These are phyloP conservation scores for Ramaria rubella DNA, from an alignment of 768 basidiomycete species.

Conservation along the genomic window DNA sequence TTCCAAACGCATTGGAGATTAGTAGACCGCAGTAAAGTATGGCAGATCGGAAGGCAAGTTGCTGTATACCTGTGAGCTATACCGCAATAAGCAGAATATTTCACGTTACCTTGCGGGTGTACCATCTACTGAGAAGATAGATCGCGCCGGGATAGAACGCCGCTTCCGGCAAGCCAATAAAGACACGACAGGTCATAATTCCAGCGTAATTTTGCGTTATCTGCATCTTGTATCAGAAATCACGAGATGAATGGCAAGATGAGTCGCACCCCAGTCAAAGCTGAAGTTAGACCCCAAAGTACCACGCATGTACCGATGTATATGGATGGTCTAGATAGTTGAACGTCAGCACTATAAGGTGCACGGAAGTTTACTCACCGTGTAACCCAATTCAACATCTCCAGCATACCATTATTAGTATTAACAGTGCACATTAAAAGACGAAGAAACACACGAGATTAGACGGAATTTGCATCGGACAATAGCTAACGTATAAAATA, in stretches of 20 bases:
- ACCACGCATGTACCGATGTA: slow-evolving; percentile 58
- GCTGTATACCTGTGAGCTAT: slow-evolving; percentile 52
- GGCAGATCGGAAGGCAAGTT: slow-evolving; percentile 59
- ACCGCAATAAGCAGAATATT: slow-evolving; percentile 10
- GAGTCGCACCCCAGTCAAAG: slow-evolving; percentile 49
- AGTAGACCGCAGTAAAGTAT: slow-evolving; percentile 54
- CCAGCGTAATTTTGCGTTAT: slow-evolving; percentile 48
- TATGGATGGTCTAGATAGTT: slow-evolving; percentile 43
- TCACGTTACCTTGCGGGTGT: slow-evolving; percentile 27
- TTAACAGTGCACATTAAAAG: slow-evolving; percentile 1
- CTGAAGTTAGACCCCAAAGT: slow-evolving; percentile 57
- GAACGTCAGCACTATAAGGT: background rate
- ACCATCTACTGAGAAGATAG: slow-evolving; percentile 34
- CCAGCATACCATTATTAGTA: background rate
- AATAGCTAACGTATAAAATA: slow-evolving; percentile 51
- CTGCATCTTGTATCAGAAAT: slow-evolving; percentile 24
- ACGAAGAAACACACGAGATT: slow-evolving; percentile 44
- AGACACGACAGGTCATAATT: slow-evolving; percentile 50
- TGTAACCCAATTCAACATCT: slow-evolving; percentile 51
- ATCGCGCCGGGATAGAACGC: slow-evolving; percentile 59
- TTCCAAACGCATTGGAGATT: slow-evolving; percentile 62
- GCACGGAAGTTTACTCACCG: slow-evolving; percentile 28
- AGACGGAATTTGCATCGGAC: slow-evolving; percentile 58
- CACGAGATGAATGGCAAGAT: background rate
- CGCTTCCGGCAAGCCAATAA: slow-evolving; percentile 58